Conservation (phyloP, 345 rosid species). For the Eucalyptus virginea region DNA sequence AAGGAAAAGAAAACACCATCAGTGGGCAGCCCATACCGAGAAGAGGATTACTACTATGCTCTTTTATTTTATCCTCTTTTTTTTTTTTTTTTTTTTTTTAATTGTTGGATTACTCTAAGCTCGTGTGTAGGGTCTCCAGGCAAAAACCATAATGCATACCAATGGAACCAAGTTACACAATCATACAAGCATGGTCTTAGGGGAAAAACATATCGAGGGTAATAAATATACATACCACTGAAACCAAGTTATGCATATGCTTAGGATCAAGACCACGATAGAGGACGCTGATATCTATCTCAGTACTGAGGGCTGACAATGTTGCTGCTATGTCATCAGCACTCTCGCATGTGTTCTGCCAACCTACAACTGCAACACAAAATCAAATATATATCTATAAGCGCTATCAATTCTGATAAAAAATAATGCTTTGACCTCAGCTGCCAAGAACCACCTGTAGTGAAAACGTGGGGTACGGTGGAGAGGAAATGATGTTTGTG, state of each 20-base stretch:
- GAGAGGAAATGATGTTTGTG: conserved; percentile 69
- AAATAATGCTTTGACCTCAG: background rate
- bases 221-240: conserved; percentile 48
- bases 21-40: background rate
- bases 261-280: conserved; percentile 77
- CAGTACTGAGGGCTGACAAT: conserved; percentile 58
- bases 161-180: background rate
- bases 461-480: conserved; percentile 67
- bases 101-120: background rate
- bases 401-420: background rate
- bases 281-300: conserved; percentile 75
- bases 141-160: background rate
- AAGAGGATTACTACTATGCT: background rate
- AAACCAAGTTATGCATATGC: conserved; percentile 54
- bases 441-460: conserved; percentile 42
- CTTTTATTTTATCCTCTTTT: background rate
- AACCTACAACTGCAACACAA: conserved; percentile 73
- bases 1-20: background rate
- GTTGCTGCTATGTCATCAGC: conserved; percentile 82
- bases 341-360: conserved; percentile 91
- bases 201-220: background rate
- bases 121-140: background rate
- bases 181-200: background rate
- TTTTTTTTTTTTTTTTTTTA: background rate
- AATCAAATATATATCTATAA: background rate